phyloP scores from a whole-genome alignment of 2,329 filamentous ascomycete species.

The Aspergillus sp. region DNA sequence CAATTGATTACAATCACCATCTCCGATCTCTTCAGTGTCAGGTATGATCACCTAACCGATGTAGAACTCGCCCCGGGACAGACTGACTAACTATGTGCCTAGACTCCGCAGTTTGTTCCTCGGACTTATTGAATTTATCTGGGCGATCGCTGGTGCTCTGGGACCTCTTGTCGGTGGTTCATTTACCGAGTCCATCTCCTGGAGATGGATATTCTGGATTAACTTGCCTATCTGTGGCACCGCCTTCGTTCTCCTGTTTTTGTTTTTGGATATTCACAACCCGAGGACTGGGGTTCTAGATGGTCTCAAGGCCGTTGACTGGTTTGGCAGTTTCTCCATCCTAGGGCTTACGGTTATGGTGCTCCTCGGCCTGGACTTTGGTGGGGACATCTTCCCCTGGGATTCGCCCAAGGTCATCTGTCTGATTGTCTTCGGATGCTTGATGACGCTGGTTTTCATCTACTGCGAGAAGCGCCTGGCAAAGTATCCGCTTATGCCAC shows the following conservation, averaged over 20 bases:
- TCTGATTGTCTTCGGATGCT: conserved; percentile 52
- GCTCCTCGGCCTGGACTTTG: conserved; percentile 55
- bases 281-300: conserved; percentile 51
- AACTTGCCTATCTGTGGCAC: conserved; percentile 53
- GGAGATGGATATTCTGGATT: conserved; percentile 59
- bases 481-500: conserved; percentile 66
- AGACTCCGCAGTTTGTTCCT: conserved; percentile 51
- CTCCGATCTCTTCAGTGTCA: conserved; percentile 55
- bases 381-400: conserved; percentile 55
- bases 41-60: conserved; percentile 22
- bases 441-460: conserved; percentile 55
- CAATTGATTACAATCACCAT: conserved; percentile 56
- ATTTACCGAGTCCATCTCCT: conserved; percentile 45
- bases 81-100: background rate
- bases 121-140: conserved; percentile 53
- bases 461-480: conserved; percentile 65
- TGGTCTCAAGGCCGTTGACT: conserved; percentile 55
- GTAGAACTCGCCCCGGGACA: background rate
- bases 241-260: conserved; percentile 50
- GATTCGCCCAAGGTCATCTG: conserved; percentile 55
- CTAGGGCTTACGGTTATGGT: conserved; percentile 53
- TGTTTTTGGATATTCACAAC: conserved; percentile 57
- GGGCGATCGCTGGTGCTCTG: conserved; percentile 54
- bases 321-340: conserved; percentile 54
- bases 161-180: conserved; percentile 56